Percentiles rank a stretch among this genome's conserved stretches.
Conservation (phyloP, 257 asterid species). For the Scutellaria baicalensis region DNA sequence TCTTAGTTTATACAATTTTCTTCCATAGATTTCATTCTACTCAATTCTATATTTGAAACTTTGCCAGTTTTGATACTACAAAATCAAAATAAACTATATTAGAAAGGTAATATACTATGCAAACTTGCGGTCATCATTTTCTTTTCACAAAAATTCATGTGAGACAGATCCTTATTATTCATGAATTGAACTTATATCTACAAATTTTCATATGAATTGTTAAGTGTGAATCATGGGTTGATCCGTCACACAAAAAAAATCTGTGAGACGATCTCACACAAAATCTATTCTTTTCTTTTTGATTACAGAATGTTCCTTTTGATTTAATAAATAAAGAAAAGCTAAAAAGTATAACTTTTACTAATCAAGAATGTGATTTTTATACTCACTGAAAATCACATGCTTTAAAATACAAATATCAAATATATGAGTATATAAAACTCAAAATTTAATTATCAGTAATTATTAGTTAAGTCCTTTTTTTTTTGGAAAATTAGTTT, state of each 20-base stretch:
- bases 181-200: too few species aligned
- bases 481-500: not conserved
- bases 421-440: not conserved
- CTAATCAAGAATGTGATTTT: not conserved
- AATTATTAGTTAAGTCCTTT: not conserved
- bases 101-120: not conserved
- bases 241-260: too few species aligned
- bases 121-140: conserved; percentile 9
- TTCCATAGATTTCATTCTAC: conserved; percentile 2
- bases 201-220: too few species aligned
- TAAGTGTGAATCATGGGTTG: too few species aligned
- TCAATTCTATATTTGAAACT: conserved; percentile 22
- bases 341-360: not conserved
- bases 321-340: not conserved
- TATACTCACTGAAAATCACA: not conserved
- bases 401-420: not conserved
- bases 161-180: too few species aligned
- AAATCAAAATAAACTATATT: not conserved
- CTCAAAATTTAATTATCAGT: too few species aligned
- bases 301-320: not conserved
- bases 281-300: conserved; percentile 7
- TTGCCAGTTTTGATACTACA: not conserved
- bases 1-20: not conserved
- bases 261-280: too few species aligned
- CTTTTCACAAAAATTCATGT: conserved; percentile 14